Evolutionary conservation across 2,329 filamentous ascomycete species (phyloP).

Genomic region (Alternaria infectoria): DNA sequence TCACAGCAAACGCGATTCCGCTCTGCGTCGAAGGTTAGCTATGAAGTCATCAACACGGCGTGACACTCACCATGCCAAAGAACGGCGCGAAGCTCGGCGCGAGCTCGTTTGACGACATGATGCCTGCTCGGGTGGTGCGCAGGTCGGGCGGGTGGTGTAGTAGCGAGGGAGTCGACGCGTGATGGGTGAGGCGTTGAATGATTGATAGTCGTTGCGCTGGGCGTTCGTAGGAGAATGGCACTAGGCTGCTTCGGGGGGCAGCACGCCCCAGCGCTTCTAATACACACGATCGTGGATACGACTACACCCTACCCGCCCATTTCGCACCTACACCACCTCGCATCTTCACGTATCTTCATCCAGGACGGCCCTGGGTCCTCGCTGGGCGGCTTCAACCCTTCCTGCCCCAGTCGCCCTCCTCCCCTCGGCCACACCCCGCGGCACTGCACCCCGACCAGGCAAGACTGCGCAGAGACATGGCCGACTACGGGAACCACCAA

Average conservation of each 20-base stretch:
- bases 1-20: slow-evolving; percentile 74
- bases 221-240: slow-evolving; percentile 14
- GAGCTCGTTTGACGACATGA: slow-evolving; percentile 31
- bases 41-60: slow-evolving; percentile 28
- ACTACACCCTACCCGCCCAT: slow-evolving; percentile 11
- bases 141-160: background rate
- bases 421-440: slow-evolving; percentile 7
- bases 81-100: slow-evolving; percentile 85
- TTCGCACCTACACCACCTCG: slow-evolving; percentile 4
- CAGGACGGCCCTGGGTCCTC: slow-evolving; percentile 1
- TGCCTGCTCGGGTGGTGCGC: slow-evolving; percentile 7
- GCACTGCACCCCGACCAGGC: slow-evolving; percentile 17
- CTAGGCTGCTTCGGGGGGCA: background rate
- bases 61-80: slow-evolving; percentile 77
- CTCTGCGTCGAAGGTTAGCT: slow-evolving; percentile 60
- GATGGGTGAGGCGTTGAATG: slow-evolving; percentile 11
- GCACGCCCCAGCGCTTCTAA: slow-evolving; percentile 15
- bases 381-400: slow-evolving; percentile 13
- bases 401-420: slow-evolving; percentile 4
- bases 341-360: background rate
- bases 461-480: slow-evolving; percentile 54
- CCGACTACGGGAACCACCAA: slow-evolving; percentile 68
- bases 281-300: slow-evolving; percentile 12
- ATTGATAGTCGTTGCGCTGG: slow-evolving; percentile 22
- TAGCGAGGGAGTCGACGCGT: slow-evolving; percentile 2